Conservation (phyloP, 1,284 basidiomycete species). For the Trametes polyzona region DNA sequence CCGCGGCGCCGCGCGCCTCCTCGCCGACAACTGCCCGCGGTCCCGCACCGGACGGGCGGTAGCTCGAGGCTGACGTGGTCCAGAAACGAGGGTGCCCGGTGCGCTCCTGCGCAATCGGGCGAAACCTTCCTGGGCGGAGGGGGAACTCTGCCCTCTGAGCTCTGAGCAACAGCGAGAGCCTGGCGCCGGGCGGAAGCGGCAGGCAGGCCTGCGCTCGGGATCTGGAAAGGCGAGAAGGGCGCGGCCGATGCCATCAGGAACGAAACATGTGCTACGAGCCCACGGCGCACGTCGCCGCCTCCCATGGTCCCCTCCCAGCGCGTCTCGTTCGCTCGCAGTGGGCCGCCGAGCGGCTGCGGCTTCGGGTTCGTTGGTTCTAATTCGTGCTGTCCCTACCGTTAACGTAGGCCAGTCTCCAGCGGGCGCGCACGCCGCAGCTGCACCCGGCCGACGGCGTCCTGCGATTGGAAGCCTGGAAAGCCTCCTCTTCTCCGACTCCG, state of each 20-base stretch:
- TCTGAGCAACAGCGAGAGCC: not conserved
- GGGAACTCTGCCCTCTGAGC: not conserved
- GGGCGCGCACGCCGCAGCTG: too few relatives aligned
- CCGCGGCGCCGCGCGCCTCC: constrained; percentile 6
- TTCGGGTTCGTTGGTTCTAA: too few relatives aligned
- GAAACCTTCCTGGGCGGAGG: not conserved
- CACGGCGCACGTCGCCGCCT: constrained; percentile 11
- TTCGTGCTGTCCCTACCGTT: too few relatives aligned
- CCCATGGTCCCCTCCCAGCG: not conserved
- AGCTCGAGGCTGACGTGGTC: constrained; percentile 24
- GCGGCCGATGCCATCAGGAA: constrained; percentile 12
- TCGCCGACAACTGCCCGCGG: constrained; percentile 19
- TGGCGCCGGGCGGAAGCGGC: too few relatives aligned
- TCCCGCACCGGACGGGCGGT: constrained; percentile 22
- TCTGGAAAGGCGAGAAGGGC: constrained; percentile 12
- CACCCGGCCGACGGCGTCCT: too few relatives aligned
- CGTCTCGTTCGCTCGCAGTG: not conserved
- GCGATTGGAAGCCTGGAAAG: too few relatives aligned
- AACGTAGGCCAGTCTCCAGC: too few relatives aligned
- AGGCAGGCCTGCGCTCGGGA: too few relatives aligned
- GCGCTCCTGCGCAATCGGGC: constrained; percentile 17
- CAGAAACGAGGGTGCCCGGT: constrained; percentile 6
- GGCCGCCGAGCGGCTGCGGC: too few relatives aligned
- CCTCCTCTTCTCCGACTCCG: constrained; percentile 2
- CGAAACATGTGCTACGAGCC: constrained; percentile 18